Base-by-base conservation (phyloP, 2,329 filamentous ascomycete genomes). In the Phyllosticta citriasiana region DNA sequence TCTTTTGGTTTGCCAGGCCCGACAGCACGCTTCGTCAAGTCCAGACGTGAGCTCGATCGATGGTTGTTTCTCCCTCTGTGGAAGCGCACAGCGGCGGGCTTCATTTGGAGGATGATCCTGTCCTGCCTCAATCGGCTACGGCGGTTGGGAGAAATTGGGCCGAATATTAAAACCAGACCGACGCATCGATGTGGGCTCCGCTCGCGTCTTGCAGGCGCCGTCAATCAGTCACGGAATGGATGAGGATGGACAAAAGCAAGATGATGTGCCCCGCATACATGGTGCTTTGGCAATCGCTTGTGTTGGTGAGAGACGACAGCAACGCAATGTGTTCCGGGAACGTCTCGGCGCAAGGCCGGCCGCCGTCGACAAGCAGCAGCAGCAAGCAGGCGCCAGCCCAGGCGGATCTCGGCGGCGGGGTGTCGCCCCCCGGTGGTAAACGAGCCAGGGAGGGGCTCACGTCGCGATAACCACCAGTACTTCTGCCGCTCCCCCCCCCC, bases 351-450 rank as follows among this genome's bases (percentile, higher is more conserved):
- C 53, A 55, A 47, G 40, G 40, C 40, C 16, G 40, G 40, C 40
- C 40, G 40, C n/a, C 40, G 40, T n/a, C 40, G 40, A 47, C 14
- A 2, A 47, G 40, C 40, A n/a, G 14, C 40, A 47, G 40, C 40
- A 47, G 16, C 40, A 47, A 16, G 35, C 35, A 27, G 26, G 57
- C 40, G 57, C 57, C 8, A 30, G 50, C 50, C 27, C 26, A 52
- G 58, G 53, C 58, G 58, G 58, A 60, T 60, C 58, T 60, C 58
- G 58, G 58, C 58, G 55, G 57, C 55, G 57, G 57, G 57, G 57
- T 33, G 54, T 59, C 52, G 30, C 57, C 52, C 33, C 33, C 40
- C 40, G 40, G 40, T n/a, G 40, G 40, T n/a, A 16, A 16, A 47
- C 40, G 40, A 47, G 40, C 40, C 14, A 19, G 40, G 40, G 40